phyloP scores from a whole-genome alignment of 2,329 filamentous ascomycete genomes.

The Zymoseptoria pseudotritici region DNA sequence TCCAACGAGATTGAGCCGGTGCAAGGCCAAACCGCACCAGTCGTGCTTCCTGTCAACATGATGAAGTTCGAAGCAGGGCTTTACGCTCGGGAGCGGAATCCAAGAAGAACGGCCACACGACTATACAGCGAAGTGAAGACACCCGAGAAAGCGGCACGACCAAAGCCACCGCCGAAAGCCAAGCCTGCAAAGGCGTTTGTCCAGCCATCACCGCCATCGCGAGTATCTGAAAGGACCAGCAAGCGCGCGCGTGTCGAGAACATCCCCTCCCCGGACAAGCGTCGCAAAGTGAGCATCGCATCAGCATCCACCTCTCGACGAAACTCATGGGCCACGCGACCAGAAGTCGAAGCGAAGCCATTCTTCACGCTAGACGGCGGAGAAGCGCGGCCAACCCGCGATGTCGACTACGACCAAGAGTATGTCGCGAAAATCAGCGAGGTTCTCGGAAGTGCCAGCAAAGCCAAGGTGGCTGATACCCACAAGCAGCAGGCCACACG shows the following conservation, averaged over 20 bases:
- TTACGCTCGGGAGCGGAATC: not conserved
- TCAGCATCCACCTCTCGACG: not conserved
- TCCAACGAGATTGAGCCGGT: not conserved
- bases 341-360: not conserved
- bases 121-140: not conserved
- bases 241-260: not conserved
- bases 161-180: not conserved
- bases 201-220: not conserved
- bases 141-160: not conserved
- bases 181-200: not conserved
- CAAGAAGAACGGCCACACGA: not conserved
- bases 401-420: not conserved
- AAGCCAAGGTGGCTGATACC: constrained; percentile 1
- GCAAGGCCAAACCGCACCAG: not conserved
- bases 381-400: not conserved
- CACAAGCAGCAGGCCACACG: constrained; percentile 15
- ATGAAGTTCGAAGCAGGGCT: not conserved
- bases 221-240: not conserved
- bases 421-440: not conserved
- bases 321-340: not conserved
- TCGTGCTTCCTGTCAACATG: not conserved
- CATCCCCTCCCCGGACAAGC: not conserved
- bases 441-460: constrained; percentile 1
- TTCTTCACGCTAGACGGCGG: not conserved
- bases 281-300: not conserved